Conservation (phyloP, 345 rosid genomes). For the Streptanthus diversifolius region DNA sequence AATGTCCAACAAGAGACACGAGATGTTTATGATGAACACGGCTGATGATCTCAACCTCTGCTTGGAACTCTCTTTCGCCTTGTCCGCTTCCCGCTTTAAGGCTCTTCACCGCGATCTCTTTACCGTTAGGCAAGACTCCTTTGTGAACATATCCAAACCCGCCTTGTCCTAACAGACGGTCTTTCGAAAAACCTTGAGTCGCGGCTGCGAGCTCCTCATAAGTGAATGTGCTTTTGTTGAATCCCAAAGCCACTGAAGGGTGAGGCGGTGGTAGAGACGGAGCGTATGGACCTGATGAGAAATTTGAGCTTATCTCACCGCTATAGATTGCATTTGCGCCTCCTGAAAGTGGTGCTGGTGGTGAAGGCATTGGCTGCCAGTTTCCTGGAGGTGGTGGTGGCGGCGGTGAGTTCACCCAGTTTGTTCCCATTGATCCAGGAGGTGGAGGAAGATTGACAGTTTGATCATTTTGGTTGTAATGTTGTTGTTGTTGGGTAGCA, state of each 20-base stretch:
- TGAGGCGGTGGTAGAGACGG: slow-evolving; percentile 57
- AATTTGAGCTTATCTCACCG: slow-evolving; percentile 49
- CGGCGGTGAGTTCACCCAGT: slow-evolving; percentile 33
- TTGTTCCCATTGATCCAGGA: slow-evolving; percentile 41
- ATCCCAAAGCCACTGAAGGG: slow-evolving; percentile 50
- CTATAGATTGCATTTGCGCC: neutral
- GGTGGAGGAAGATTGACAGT: slow-evolving; percentile 37
- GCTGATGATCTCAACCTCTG: slow-evolving; percentile 88
- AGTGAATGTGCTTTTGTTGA: slow-evolving; percentile 56
- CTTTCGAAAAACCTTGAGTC: slow-evolving; percentile 58
- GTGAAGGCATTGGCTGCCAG: slow-evolving; percentile 35
- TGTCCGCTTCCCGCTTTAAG: slow-evolving; percentile 77
- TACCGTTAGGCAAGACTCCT: slow-evolving; percentile 66
- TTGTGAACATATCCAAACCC: slow-evolving; percentile 89
- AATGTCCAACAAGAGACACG: slow-evolving; percentile 81
- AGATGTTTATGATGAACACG: slow-evolving; percentile 88
- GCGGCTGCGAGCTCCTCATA: slow-evolving; percentile 68
- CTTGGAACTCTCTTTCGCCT: slow-evolving; percentile 73
- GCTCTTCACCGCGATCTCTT: slow-evolving; percentile 77
- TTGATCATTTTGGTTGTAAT: slow-evolving; percentile 34
- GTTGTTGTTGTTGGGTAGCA: slow-evolving; percentile 17
- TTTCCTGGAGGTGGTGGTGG: slow-evolving; percentile 34
- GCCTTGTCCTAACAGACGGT: slow-evolving; percentile 69
- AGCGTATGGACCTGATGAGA: slow-evolving; percentile 48
- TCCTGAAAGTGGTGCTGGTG: slow-evolving; percentile 28